These are phyloP conservation scores for Aspergillus ostianus DNA, from an alignment of 495 filamentous ascomycete genomes.

Conservation along the genomic window DNA sequence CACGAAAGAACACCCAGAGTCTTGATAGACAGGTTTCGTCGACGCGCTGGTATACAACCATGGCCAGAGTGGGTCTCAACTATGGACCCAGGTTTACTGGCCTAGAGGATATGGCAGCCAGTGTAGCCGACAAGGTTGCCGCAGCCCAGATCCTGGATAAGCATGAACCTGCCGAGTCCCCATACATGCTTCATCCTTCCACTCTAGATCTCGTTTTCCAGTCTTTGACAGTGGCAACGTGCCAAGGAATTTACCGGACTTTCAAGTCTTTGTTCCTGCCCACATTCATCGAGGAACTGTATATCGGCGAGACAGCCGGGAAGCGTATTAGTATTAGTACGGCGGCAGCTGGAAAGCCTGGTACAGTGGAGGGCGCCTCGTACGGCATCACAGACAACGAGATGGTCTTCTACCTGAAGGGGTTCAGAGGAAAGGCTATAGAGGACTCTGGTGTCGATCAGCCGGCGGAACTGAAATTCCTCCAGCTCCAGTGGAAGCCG, in stretches of 20 bases:
- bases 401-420: conserved; percentile 13
- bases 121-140: background rate
- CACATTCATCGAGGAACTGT: conserved; percentile 31
- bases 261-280: conserved; percentile 13
- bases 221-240: background rate
- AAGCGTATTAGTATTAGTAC: background rate
- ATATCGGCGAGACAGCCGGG: conserved; percentile 15
- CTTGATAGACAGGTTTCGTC: background rate
- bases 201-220: background rate
- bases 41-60: conserved; percentile 2
- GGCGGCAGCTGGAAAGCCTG: conserved; percentile 9
- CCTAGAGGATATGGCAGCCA: background rate
- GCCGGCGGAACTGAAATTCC: too few species aligned
- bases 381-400: conserved; percentile 9
- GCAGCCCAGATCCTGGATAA: background rate
- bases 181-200: background rate
- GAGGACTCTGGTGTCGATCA: background rate
- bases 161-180: background rate
- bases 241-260: background rate
- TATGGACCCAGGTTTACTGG: conserved; percentile 8
- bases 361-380: conserved; percentile 6
- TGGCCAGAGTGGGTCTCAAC: background rate
- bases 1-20: conserved; percentile 1
- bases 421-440: conserved; percentile 2
- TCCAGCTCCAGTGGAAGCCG: conserved; percentile 14